Evolutionary conservation across 2,329 filamentous ascomycete genomes (phyloP), one percentile per base, ranked within the genome.

Genomic region (Phialophora macrospora): DNA sequence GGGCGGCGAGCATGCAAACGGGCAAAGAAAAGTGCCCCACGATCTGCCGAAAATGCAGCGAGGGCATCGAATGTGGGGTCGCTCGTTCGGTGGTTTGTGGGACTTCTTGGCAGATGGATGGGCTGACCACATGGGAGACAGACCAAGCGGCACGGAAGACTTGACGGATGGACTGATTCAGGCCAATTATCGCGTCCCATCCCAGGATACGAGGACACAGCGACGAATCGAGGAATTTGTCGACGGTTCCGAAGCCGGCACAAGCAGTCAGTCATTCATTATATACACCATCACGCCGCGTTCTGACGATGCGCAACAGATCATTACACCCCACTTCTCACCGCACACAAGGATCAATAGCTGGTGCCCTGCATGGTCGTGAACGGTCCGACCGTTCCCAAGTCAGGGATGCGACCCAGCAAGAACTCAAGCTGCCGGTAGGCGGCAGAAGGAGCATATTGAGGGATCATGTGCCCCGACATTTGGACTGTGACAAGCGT

Each of bases 351-450:
- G 17, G 5, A 44, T 62, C 58, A 68, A 55, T 70, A 70, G 57
- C 69, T 72, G n/a, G 60, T 61, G 46, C 64, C 57, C 14, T 59
- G 55, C 66, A 70, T 61, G 4, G 71, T 73, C 11, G 71, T 73
- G 49, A 73, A 73, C 8, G 69, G 67, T 3, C 64, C 64, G 11
- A 65, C 63, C 3, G 66, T 68, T 7, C 68, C 67, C 63, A 91
- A 72, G 68, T 81, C 85, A 3, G 85, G 79, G 11, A 92, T 85
- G 52, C 90, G 80, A 0, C 91, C 90, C 2, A 94, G 80, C 72
- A 93, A 76, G 73, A 88, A 89, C 80, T 93, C 90, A 12, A 93
- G 74, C 64, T 90, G 87, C 49, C 90, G 80, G 74, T 90, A 91
- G 0, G 88, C 72, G 8, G 75, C 76, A 55, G 70, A 70, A 1